Evolutionary conservation across 2,329 filamentous ascomycete genomes (phyloP).

Genomic region (Thermothelomyces thermophilus): DNA sequence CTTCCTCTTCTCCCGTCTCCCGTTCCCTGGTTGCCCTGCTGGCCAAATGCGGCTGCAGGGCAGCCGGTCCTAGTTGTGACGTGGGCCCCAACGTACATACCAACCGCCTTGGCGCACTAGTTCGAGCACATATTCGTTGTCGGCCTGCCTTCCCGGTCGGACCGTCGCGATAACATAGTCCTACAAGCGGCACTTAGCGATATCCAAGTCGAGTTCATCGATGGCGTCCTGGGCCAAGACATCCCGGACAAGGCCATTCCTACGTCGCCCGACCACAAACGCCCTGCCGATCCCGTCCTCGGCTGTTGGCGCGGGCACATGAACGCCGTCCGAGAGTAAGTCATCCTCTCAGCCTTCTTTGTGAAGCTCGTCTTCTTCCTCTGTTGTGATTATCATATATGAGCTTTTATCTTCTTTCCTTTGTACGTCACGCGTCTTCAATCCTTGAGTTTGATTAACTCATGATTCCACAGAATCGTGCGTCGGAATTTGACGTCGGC

Average conservation of each 20-base stretch:
- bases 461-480: conserved; percentile 31
- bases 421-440: background rate
- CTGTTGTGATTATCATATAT: background rate
- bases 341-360: background rate
- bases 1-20: background rate
- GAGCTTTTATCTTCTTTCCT: background rate
- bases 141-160: conserved; percentile 41
- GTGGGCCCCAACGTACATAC: conserved; percentile 18
- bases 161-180: conserved; percentile 41
- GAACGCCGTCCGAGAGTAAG: conserved; percentile 29
- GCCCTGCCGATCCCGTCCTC: background rate
- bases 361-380: background rate
- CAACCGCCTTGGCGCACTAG: conserved; percentile 30
- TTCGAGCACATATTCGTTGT: conserved; percentile 45
- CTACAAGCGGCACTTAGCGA: conserved; percentile 39
- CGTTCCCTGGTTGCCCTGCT: background rate
- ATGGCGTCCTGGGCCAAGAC: conserved; percentile 35
- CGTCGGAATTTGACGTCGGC: conserved; percentile 33
- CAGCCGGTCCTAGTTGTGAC: background rate
- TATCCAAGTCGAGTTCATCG: conserved; percentile 39
- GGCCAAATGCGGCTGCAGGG: background rate
- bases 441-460: no score
- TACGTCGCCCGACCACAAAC: conserved; percentile 7
- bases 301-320: conserved; percentile 33
- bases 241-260: conserved; percentile 33